phyloP scores from a whole-genome alignment of 345 rosid species.

The Eucalyptus curtisii region DNA sequence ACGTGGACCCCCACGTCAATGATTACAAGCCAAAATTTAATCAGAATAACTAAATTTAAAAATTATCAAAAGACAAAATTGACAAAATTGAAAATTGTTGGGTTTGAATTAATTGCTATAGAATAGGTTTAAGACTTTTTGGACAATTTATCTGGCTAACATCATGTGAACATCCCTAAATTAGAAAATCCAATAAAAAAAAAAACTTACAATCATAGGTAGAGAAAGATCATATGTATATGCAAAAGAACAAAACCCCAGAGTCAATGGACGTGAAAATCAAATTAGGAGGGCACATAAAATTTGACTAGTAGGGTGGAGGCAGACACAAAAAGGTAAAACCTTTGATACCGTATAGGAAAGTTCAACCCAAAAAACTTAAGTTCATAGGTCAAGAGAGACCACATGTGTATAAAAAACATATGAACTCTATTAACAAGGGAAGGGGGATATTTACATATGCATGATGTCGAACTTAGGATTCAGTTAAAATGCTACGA shows the following conservation, averaged over 20 bases:
- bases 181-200: not conserved
- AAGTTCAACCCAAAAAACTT: not conserved
- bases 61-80: too few species aligned
- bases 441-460: not conserved
- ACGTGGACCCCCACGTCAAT: accelerated
- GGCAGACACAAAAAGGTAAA: not conserved
- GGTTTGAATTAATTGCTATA: not conserved
- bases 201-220: not conserved
- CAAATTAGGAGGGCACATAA: not conserved
- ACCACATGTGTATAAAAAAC: not conserved
- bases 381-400: not conserved
- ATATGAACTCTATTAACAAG: not conserved
- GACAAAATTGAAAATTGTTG: too few species aligned
- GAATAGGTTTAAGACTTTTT: not conserved
- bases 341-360: not conserved
- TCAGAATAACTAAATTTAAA: too few species aligned
- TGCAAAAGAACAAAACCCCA: not conserved
- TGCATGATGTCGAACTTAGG: not conserved
- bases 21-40: too few species aligned
- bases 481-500: not conserved
- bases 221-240: not conserved
- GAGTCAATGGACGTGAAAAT: not conserved
- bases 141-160: not conserved
- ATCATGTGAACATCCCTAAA: not conserved
- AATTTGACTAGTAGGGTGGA: too few species aligned